phyloP scores from a whole-genome alignment of 208 protist genomes.

The Leishmania major region DNA sequence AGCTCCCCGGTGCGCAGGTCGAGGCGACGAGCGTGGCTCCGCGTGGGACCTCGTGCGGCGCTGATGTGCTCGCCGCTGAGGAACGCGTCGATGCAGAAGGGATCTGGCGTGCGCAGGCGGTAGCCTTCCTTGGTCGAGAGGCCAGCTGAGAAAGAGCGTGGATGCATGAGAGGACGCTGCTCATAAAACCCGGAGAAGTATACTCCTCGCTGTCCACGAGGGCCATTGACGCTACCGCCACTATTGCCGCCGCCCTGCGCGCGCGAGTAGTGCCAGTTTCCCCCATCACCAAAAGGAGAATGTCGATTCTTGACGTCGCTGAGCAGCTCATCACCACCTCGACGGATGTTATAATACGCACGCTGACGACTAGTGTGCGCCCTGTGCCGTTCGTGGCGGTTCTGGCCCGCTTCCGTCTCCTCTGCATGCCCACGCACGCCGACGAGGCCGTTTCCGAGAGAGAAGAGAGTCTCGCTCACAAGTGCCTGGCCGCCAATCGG shows the following conservation, averaged over 20 bases:
- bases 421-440: constrained; percentile 81
- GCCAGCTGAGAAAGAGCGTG: constrained; percentile 37
- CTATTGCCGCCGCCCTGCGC: constrained; percentile 6
- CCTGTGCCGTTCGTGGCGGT: constrained; percentile 18
- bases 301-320: neutral
- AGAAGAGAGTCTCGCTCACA: constrained; percentile 83
- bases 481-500: constrained; percentile 41
- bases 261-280: neutral
- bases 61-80: constrained; percentile 83
- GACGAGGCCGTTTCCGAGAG: constrained; percentile 82
- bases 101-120: constrained; percentile 75
- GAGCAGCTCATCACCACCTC: neutral
- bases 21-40: constrained; percentile 62
- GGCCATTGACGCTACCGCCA: neutral
- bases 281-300: neutral
- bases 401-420: constrained; percentile 41
- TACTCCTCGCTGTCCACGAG: constrained; percentile 28
- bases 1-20: constrained; percentile 81
- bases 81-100: constrained; percentile 87
- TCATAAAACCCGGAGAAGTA: constrained; percentile 83
- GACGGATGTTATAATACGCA: constrained; percentile 7
- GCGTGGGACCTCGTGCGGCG: constrained; percentile 51
- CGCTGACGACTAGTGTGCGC: constrained; percentile 17
- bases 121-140: constrained; percentile 60
- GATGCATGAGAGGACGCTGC: constrained; percentile 46